Percentiles rank a stretch among this genome's conserved stretches.
Evolutionary conservation across 139 green algal genomes (phyloP).

Genomic region (Coelastrella sp.): DNA sequence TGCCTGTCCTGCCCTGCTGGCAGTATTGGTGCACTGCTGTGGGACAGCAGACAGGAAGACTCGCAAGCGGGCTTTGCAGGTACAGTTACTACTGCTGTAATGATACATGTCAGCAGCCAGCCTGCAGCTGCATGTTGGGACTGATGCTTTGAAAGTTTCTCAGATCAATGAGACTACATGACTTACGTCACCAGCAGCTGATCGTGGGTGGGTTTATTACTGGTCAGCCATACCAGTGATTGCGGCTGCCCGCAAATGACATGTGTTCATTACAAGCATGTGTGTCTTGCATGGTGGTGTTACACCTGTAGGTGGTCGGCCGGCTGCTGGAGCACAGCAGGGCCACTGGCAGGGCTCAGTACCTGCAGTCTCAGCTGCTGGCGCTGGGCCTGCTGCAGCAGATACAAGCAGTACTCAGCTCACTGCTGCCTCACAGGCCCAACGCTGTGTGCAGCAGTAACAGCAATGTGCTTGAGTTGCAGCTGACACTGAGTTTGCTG

Average conservation of each 20-base stretch:
- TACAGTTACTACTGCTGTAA: background rate
- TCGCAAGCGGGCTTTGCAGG: constrained; percentile 29
- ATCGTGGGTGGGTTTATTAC: too few species aligned
- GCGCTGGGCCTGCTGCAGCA: constrained; percentile 5
- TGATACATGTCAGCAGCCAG: background rate
- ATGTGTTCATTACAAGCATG: too few species aligned
- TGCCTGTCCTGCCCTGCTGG: background rate
- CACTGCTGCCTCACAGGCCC: background rate
- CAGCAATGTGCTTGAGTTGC: constrained; percentile 20
- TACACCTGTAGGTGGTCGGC: background rate
- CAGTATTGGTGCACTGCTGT: constrained; percentile 21
- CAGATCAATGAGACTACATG: too few species aligned
- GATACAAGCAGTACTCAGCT: background rate
- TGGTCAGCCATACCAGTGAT: too few species aligned
- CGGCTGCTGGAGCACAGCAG: constrained; percentile 20
- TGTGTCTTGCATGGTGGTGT: background rate
- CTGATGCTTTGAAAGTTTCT: too few species aligned
- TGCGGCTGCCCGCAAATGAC: too few species aligned
- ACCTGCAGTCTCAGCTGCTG: constrained; percentile 27
- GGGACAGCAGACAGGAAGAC: constrained; percentile 13
- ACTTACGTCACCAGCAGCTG: background rate
- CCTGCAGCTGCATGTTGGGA: background rate
- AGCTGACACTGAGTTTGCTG: constrained; percentile 5
- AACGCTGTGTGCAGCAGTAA: background rate
- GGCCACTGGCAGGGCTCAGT: background rate